phyloP scores from a whole-genome alignment of 805 yeast genomes.

The Kodamaea neixiangensis region DNA sequence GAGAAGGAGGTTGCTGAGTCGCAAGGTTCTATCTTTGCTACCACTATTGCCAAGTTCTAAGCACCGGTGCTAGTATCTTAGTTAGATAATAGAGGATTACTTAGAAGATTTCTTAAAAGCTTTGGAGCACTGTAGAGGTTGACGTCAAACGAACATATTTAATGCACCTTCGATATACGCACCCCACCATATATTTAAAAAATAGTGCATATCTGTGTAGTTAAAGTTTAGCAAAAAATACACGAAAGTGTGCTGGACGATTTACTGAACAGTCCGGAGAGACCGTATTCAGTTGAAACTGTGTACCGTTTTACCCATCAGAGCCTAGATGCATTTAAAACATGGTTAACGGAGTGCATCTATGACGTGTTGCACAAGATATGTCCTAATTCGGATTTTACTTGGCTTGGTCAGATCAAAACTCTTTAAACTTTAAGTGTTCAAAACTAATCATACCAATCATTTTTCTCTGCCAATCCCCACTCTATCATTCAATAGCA shows the following conservation, averaged over 20 bases:
- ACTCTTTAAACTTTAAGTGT: too few species aligned
- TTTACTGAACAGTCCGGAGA: background rate
- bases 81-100: background rate
- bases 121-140: background rate
- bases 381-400: background rate
- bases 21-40: conserved; percentile 67
- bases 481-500: too few species aligned
- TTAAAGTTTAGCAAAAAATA: background rate
- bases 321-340: background rate
- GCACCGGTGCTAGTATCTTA: background rate
- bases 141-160: background rate
- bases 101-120: background rate
- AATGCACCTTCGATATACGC: background rate
- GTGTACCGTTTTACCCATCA: background rate
- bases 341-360: background rate
- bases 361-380: background rate
- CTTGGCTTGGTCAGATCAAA: too few species aligned
- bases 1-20: conserved; percentile 63
- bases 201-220: background rate
- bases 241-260: too few species aligned
- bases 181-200: background rate
- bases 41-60: conserved; percentile 27
- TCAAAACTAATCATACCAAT: too few species aligned
- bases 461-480: too few species aligned
- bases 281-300: background rate